Conservation (phyloP, 345 rosid species). For the Erucastrum elatum region DNA sequence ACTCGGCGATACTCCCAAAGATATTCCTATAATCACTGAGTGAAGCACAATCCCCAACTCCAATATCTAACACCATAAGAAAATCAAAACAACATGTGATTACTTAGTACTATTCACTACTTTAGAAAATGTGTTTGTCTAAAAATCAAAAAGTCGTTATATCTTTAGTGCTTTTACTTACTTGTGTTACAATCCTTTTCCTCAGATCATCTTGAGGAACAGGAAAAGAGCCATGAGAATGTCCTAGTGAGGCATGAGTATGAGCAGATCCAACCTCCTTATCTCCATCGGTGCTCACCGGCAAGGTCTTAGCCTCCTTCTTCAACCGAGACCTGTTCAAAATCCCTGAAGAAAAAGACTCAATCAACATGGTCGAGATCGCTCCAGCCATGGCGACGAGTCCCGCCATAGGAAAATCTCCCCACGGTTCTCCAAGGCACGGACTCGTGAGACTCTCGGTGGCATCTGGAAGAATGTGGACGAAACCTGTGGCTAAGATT, state of each 20-base stretch:
- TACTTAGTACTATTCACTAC: neutral
- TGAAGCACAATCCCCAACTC: conserved; percentile 72
- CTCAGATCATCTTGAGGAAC: conserved; percentile 33
- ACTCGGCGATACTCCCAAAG: conserved; percentile 58
- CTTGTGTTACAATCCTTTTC: conserved; percentile 46
- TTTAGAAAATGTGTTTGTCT: neutral
- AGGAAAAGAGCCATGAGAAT: conserved; percentile 54
- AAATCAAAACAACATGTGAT: neutral
- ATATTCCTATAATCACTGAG: conserved; percentile 63
- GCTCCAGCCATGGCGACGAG: conserved; percentile 63
- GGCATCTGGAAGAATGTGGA: conserved; percentile 68
- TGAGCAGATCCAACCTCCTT: conserved; percentile 43
- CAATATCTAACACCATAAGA: conserved; percentile 42
- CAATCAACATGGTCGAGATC: conserved; percentile 56
- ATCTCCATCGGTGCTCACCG: conserved; percentile 12
- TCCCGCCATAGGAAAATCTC: conserved; percentile 57
- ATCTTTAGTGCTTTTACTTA: neutral
- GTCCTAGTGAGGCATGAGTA: conserved; percentile 61
- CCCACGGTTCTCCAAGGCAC: conserved; percentile 53
- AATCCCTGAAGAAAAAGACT: conserved; percentile 51
- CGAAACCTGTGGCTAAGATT: conserved; percentile 62
- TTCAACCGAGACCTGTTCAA: conserved; percentile 40
- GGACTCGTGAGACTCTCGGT: conserved; percentile 57
- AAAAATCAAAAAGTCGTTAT: neutral
- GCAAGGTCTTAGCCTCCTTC: conserved; percentile 31